phyloP scores from a whole-genome alignment of 139 green algal species.

The Auxenochlorella pyrenoidosa region DNA sequence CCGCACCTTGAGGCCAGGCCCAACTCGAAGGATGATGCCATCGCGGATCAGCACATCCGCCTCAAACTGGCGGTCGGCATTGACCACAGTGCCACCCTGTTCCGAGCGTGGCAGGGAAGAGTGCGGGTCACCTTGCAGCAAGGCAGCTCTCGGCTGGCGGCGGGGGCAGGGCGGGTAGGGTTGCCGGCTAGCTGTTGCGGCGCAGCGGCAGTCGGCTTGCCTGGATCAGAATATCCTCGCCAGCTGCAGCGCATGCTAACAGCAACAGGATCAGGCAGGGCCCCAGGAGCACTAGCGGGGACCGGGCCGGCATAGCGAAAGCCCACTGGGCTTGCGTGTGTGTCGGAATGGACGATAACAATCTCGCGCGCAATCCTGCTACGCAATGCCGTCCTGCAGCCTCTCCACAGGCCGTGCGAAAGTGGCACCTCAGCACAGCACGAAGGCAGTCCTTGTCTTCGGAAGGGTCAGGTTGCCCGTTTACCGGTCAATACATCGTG shows the following conservation, averaged over 20 bases:
- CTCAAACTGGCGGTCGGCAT: slow-evolving; percentile 69
- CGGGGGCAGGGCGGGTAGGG: neutral
- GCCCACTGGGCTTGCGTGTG: neutral
- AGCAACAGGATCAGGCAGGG: neutral
- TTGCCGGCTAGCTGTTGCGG: neutral
- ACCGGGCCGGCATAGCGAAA: neutral
- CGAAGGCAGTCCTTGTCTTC: no score
- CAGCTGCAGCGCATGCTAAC: neutral
- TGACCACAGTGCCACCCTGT: slow-evolving; percentile 92
- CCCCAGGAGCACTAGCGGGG: neutral
- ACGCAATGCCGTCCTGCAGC: no score
- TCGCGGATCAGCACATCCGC: slow-evolving; percentile 89
- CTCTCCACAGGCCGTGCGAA: no score
- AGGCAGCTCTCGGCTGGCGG: neutral
- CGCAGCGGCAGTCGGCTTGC: neutral
- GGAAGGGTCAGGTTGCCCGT: neutral
- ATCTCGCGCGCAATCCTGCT: no score
- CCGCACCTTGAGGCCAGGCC: slow-evolving; percentile 61
- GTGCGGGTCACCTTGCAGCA: no score
- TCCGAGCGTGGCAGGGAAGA: neutral
- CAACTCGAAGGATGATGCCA: slow-evolving; percentile 75
- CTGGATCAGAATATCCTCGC: slow-evolving; percentile 40
- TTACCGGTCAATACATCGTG: neutral
- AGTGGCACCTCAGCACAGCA: no score
- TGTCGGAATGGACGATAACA: no score